Conservation (phyloP, 2,329 filamentous ascomycete species). For the Fusarium dimerum region DNA sequence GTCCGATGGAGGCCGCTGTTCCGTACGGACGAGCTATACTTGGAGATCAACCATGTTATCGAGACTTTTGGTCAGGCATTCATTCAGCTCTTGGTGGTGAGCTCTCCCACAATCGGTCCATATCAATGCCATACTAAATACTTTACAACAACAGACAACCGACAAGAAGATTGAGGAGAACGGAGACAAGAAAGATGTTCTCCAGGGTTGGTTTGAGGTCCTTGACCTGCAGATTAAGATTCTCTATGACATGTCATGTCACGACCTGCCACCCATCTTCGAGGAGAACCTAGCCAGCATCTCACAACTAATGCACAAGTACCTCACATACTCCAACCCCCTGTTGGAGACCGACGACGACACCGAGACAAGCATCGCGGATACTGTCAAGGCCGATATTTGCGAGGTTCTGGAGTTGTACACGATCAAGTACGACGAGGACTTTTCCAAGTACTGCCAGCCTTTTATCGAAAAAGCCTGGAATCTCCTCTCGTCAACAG, state of each 20-base stretch:
- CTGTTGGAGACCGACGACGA: conserved; percentile 84
- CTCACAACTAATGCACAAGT: conserved; percentile 83
- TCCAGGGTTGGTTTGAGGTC: conserved; percentile 80
- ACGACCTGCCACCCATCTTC: conserved; percentile 92
- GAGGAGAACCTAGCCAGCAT: conserved; percentile 83
- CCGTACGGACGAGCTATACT: conserved; percentile 87
- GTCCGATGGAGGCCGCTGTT: conserved; percentile 93
- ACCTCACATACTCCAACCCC: conserved; percentile 86
- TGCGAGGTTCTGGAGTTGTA: conserved; percentile 90
- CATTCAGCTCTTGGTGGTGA: conserved; percentile 73
- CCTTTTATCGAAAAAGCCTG: conserved; percentile 90
- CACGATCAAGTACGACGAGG: conserved; percentile 93
- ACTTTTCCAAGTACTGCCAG: conserved; percentile 76
- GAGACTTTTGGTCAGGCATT: conserved; percentile 82
- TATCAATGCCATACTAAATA: conserved; percentile 14
- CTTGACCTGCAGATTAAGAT: conserved; percentile 89
- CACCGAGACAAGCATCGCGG: conserved; percentile 79
- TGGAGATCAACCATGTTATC: conserved; percentile 95
- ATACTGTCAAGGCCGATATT: conserved; percentile 89
- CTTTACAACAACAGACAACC: conserved; percentile 51
- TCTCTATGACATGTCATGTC: conserved; percentile 94
- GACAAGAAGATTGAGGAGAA: conserved; percentile 74
- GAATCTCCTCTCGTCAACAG: conserved; percentile 84
- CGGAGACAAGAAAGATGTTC: conserved; percentile 69
- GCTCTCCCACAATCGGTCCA: conserved; percentile 16